Base-by-base conservation (phyloP, 163 green algal species). In the Trebouxia gelatinosa region DNA sequence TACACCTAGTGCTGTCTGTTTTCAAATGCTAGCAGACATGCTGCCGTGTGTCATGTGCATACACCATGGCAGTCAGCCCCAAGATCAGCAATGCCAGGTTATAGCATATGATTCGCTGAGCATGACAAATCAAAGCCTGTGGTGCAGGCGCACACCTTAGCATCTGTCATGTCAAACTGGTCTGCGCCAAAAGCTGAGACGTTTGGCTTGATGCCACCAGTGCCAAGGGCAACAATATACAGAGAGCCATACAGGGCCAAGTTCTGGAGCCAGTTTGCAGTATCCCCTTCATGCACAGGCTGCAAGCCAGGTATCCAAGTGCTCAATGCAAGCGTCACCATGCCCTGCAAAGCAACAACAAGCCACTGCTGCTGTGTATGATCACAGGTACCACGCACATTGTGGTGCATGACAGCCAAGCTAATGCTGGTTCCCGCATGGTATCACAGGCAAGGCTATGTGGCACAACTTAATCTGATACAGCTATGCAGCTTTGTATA, bases 191-290 rank as follows among this genome's bases (percentile, higher is more conserved):
- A 99, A 0, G 96, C 90, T 0, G 83, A 91, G 35, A 99, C 95
- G 81, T 97, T 98, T 46, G 95, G 96, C 87, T 99, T 99, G 85
- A 99, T 99, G 77, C 95, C 95, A 29, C 95, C 95, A 13, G 93
- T 97, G 50, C 92, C 93, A 21, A 97, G 75, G 0, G 93, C 92
- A 19, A 97, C 83, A 31, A 95, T 74, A 80, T 91, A 92, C 6
- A 95, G 86, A 1, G 85, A 76, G 39, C 48, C 35, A 35, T 82
- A 87, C 21, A 94, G 81, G 21, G 70, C 29, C 5, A 78, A 77
- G 50, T 85, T 90, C 84, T 96, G 92, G 26, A 88, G 50, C 48
- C 48, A 67, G 48, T 65, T 90, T 28, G 87, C 43, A n/a, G 77
- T 66, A 11, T 86, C 81, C 9, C 81, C 80, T 16, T 77, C 46